These are phyloP conservation scores for Penicillium occitanis DNA, from an alignment of 2,329 filamentous ascomycete genomes.

Conservation along the genomic window DNA sequence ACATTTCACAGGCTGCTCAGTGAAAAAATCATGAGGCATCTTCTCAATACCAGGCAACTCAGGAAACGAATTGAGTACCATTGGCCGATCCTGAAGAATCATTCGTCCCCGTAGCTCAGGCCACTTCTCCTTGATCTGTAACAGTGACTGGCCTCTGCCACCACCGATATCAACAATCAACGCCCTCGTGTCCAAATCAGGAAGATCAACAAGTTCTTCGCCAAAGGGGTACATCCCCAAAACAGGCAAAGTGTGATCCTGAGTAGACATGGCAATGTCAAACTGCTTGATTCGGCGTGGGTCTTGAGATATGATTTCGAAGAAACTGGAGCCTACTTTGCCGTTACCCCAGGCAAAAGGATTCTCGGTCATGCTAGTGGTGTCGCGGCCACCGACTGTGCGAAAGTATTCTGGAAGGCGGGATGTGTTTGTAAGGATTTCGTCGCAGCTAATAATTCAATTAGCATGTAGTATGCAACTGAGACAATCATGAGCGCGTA, in stretches of 20 bases:
- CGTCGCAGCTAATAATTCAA: constrained; percentile 10
- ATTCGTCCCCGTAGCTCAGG: constrained; percentile 37
- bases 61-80: constrained; percentile 31
- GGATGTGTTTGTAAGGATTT: constrained; percentile 16
- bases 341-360: constrained; percentile 33
- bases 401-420: constrained; percentile 29
- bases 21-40: constrained; percentile 28
- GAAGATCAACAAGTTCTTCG: constrained; percentile 20
- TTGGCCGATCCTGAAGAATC: constrained; percentile 44
- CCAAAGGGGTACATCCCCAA: constrained; percentile 27
- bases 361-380: constrained; percentile 28
- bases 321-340: constrained; percentile 30
- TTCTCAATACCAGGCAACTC: constrained; percentile 32
- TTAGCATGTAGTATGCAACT: neutral
- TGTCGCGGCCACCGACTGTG: constrained; percentile 30
- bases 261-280: constrained; percentile 28
- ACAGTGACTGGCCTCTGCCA: constrained; percentile 42
- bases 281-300: constrained; percentile 29
- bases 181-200: constrained; percentile 23
- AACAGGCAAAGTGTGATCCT: constrained; percentile 25
- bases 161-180: constrained; percentile 47
- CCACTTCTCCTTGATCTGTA: constrained; percentile 33
- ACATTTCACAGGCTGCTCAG: constrained; percentile 21
- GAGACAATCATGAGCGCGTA: constrained; percentile 2
- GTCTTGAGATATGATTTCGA: constrained; percentile 31